These are phyloP conservation scores for Fusarium sp. DNA, from an alignment of 2,329 filamentous ascomycete species.

Conservation along the genomic window DNA sequence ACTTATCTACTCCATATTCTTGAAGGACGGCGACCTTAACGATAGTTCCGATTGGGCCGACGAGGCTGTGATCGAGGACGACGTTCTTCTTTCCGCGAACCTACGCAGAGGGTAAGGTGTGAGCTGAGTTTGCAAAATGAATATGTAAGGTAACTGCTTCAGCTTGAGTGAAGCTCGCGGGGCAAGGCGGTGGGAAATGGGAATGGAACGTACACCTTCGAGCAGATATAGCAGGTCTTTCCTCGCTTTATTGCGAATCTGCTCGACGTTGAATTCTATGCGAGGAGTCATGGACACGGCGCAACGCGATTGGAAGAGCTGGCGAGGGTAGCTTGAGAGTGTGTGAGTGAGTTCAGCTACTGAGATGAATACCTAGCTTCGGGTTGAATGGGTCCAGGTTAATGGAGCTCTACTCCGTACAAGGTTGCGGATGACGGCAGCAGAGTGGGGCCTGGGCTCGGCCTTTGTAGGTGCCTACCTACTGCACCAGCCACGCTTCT, in stretches of 20 bases:
- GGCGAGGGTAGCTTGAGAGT: slow-evolving; percentile 20
- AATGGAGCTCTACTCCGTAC: slow-evolving; percentile 28
- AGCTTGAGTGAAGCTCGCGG: slow-evolving; percentile 27
- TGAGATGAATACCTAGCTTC: background rate
- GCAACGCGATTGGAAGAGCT: slow-evolving; percentile 54
- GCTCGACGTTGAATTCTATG: slow-evolving; percentile 78
- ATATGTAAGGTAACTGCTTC: background rate
- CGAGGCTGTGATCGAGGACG: slow-evolving; percentile 90
- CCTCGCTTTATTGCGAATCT: slow-evolving; percentile 84
- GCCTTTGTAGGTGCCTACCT: background rate
- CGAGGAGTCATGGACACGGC: slow-evolving; percentile 74
- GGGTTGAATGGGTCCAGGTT: slow-evolving; percentile 4
- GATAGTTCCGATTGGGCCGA: slow-evolving; percentile 89
- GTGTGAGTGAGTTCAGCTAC: slow-evolving; percentile 35
- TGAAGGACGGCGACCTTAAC: slow-evolving; percentile 96
- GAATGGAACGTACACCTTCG: slow-evolving; percentile 87
- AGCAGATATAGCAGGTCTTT: slow-evolving; percentile 92
- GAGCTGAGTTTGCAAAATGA: slow-evolving; percentile 15
- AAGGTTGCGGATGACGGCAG: slow-evolving; percentile 37
- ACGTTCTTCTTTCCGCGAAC: slow-evolving; percentile 99
- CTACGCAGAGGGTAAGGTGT: slow-evolving; percentile 61
- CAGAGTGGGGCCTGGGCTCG: slow-evolving; percentile 31
- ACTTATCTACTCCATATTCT: slow-evolving; percentile 97
- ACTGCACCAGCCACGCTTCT: background rate
- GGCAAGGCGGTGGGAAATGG: slow-evolving; percentile 51